Conservation (phyloP, 768 basidiomycete genomes). For the Melanogaster broomeanus region DNA sequence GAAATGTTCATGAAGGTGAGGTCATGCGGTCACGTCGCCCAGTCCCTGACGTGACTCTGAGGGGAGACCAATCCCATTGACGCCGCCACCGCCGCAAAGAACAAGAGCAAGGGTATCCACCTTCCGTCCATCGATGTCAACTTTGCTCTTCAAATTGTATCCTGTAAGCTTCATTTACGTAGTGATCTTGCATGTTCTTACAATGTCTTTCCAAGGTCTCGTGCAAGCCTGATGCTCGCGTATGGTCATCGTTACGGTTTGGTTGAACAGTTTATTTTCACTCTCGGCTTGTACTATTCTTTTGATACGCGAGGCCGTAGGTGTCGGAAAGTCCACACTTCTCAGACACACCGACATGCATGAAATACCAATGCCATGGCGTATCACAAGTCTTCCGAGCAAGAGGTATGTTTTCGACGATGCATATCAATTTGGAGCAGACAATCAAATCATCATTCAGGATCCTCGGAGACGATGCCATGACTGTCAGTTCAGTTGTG, state of each 20-base stretch:
- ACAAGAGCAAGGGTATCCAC: constrained; percentile 98
- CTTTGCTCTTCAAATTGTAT: constrained; percentile 95
- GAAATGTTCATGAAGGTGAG: constrained; percentile 96
- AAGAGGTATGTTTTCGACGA: constrained; percentile 62
- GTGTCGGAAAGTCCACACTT: constrained; percentile 97
- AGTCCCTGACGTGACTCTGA: background rate
- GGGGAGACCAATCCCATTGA: constrained; percentile 88
- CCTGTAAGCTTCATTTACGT: constrained; percentile 46
- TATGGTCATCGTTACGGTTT: constrained; percentile 90
- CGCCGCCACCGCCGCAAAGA: constrained; percentile 71
- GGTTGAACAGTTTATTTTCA: constrained; percentile 56
- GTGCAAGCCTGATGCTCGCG: constrained; percentile 84
- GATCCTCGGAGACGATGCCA: constrained; percentile 93
- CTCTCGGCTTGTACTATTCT: background rate
- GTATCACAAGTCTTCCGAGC: constrained; percentile 97
- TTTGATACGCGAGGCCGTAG: constrained; percentile 30
- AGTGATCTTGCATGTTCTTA: no score
- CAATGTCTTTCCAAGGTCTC: constrained; percentile 56
- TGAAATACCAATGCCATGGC: constrained; percentile 91
- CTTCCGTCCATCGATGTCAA: constrained; percentile 93
- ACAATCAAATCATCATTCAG: constrained; percentile 25
- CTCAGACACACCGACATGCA: constrained; percentile 93
- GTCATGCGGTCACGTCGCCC: background rate
- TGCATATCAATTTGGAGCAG: background rate
- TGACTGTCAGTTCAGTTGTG: constrained; percentile 89